Base-by-base conservation (phyloP, 75 land plant species). In the Selaginella tamariscina region DNA sequence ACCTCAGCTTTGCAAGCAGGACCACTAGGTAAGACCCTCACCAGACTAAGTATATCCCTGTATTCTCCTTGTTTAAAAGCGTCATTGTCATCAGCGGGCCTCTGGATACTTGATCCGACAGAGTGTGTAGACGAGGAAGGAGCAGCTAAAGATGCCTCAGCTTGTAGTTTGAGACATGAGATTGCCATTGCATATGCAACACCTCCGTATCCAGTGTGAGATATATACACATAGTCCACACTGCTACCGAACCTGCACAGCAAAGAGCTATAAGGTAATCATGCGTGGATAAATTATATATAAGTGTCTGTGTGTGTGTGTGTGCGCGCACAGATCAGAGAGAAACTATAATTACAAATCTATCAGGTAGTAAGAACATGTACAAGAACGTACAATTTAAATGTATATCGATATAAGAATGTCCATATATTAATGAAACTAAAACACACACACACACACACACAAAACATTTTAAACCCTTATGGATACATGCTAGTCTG, bases 131-230 rank as follows among this genome's bases (percentile, higher is more conserved):
- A 23, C 33, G 78, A 73, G 24, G 80, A 65, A 55, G 78, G 72
- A 9, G 85, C 56, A 32, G 70, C 32, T 66, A 77, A 68, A 32
- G 59, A 72, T 30, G 66, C 68, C 68, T 83, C 81, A 44, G 86
- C 88, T 68, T 72, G 72, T 33, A 93, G 81, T 70, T 78, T 73
- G 64, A 85, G 79, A 56, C 90, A 93, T 31, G 85, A 74, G 30
- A 89, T 83, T 54, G 91, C 96, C 98, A 89, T 89, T 27, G 98
- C 98, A 85, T 93, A 93, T 24, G 91, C 82, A 65, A 83, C 85
- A 24, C 96, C 98, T 56, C 98, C 98, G 77, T 77, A 85, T 64
- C 98, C 98, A 22, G 96, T 93, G 78, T 93, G 98, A 27, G 98
- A 93, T 30, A 93, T 75, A 69, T 82, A 93, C 30, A 87, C 81